Evolutionary conservation across 768 basidiomycete genomes (phyloP).

Genomic region (Lactifluus rugatus): DNA sequence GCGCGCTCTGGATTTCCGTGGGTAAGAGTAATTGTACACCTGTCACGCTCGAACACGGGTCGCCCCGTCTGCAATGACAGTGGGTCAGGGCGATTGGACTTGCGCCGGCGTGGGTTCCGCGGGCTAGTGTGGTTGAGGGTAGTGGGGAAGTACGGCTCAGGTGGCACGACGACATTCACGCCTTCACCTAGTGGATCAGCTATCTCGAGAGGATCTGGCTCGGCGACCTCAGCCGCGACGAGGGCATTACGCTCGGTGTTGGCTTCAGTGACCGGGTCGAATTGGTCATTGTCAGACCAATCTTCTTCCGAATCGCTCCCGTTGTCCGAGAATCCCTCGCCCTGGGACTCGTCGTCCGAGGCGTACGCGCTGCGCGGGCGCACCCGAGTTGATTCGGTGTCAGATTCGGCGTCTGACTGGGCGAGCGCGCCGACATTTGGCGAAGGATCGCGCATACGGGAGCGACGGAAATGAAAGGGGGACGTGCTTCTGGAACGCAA

Average conservation of each 20-base stretch:
- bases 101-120: conserved; percentile 40
- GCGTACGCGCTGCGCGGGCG: conserved; percentile 56
- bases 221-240: conserved; percentile 39
- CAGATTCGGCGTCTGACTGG: conserved; percentile 55
- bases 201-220: conserved; percentile 41
- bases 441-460: conserved; percentile 48
- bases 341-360: conserved; percentile 53
- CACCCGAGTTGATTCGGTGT: conserved; percentile 39
- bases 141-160: conserved; percentile 72
- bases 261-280: conserved; percentile 74
- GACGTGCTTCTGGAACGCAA: conserved; percentile 68
- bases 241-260: conserved; percentile 83
- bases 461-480: conserved; percentile 67
- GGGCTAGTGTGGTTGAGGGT: conserved; percentile 44
- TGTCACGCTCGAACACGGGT: conserved; percentile 81
- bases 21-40: conserved; percentile 81
- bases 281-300: conserved; percentile 51
- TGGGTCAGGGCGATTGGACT: conserved; percentile 54
- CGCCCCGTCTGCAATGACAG: conserved; percentile 59
- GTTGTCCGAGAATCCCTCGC: conserved; percentile 37
- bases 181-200: conserved; percentile 88
- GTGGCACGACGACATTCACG: conserved; percentile 78
- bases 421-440: conserved; percentile 41
- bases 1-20: conserved; percentile 68
- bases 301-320: conserved; percentile 46